Evolutionary conservation across 208 protist genomes (phyloP).

Genomic region (Crithidia thermophila): DNA sequence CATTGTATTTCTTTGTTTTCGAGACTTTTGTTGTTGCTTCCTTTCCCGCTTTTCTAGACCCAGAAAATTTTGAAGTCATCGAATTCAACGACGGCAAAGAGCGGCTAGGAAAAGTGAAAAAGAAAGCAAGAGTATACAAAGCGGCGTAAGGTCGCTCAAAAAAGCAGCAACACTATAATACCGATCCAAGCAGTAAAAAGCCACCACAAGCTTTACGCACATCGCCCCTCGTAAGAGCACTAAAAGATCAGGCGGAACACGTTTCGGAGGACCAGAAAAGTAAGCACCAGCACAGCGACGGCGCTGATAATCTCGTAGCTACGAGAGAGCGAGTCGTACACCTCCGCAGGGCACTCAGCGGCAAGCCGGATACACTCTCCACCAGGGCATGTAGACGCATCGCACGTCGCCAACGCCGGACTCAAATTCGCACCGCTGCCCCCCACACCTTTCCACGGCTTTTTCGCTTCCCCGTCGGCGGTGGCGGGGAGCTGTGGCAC

Average conservation of each 20-base stretch:
- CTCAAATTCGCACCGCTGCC: background rate
- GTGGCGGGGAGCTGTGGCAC: background rate
- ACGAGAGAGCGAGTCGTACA: slow-evolving; percentile 1
- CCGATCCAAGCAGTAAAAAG: too few relatives aligned
- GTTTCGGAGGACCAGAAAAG: background rate
- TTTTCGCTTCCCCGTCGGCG: background rate
- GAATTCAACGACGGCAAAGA: too few relatives aligned
- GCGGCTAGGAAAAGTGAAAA: too few relatives aligned
- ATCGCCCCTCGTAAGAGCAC: too few relatives aligned
- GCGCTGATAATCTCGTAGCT: slow-evolving; percentile 18
- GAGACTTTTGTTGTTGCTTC: too few relatives aligned
- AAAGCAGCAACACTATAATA: too few relatives aligned
- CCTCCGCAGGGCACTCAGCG: slow-evolving; percentile 12
- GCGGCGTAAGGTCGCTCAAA: too few relatives aligned
- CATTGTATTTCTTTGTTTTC: too few relatives aligned
- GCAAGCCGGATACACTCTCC: slow-evolving; percentile 5
- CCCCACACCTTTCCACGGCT: background rate
- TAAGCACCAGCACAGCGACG: background rate
- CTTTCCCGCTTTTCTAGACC: too few relatives aligned
- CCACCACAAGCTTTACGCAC: too few relatives aligned
- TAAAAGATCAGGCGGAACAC: slow-evolving; percentile 3
- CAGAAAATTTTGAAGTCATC: too few relatives aligned
- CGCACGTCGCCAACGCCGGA: background rate
- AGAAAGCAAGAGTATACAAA: too few relatives aligned
- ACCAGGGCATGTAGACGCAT: background rate